Percentiles rank a stretch among this genome's conserved stretches.
Conservation (phyloP, 1,139 yeast species). For the Ogataea hybrid region DNA sequence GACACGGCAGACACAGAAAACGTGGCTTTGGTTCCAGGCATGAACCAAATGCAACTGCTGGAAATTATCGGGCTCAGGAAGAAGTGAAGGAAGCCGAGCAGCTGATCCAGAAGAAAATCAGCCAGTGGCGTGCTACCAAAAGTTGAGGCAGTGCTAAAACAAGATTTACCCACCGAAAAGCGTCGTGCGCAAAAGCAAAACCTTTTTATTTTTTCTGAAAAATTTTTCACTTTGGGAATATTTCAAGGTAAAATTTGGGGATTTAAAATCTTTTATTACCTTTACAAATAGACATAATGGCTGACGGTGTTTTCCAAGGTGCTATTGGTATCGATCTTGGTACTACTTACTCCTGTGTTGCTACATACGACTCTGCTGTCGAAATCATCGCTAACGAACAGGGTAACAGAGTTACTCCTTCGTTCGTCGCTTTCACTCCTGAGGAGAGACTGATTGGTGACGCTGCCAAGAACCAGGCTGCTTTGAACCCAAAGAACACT, state of each 20-base stretch:
- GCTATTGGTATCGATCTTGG: constrained; percentile 99
- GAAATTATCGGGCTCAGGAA: constrained; percentile 11
- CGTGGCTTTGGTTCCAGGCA: neutral
- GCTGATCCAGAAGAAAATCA: constrained; percentile 10
- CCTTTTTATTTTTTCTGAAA: constrained; percentile 12
- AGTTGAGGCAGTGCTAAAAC: constrained; percentile 8
- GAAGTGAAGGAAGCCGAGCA: constrained; percentile 15
- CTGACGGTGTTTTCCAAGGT: constrained; percentile 97
- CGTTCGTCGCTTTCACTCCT: constrained; percentile 96
- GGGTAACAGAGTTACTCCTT: constrained; percentile 99
- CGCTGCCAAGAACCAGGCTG: constrained; percentile 99
- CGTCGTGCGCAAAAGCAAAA: constrained; percentile 11
- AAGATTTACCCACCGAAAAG: constrained; percentile 5
- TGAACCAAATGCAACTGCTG: constrained; percentile 8
- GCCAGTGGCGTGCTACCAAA: constrained; percentile 12
- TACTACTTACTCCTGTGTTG: constrained; percentile 98
- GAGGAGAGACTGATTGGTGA: constrained; percentile 99
- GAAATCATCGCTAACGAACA: constrained; percentile 98
- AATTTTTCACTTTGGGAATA: constrained; percentile 18
- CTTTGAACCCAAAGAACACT: constrained; percentile 94
- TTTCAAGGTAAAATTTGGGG: constrained; percentile 8
- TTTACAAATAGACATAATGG: constrained; percentile 48
- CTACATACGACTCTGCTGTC: constrained; percentile 79
- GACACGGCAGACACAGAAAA: constrained; percentile 8
- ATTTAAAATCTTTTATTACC: constrained; percentile 6